phyloP scores from a whole-genome alignment of 75 land plant species.

The Selaginella tamariscina region DNA sequence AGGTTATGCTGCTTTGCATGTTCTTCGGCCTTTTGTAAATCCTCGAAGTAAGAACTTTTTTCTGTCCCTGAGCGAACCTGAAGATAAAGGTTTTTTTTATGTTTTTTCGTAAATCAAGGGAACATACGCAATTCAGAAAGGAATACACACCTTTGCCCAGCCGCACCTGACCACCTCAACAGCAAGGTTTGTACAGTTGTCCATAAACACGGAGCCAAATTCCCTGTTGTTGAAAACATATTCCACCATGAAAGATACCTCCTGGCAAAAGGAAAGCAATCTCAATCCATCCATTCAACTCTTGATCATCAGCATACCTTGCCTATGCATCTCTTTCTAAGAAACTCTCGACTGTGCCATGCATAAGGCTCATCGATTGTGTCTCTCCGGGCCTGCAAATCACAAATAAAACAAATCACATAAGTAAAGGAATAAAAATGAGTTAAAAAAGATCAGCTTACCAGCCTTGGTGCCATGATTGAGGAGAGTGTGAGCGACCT shows the following conservation, averaged over 20 bases:
- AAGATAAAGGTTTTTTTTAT: background rate
- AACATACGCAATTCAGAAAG: constrained; percentile 5
- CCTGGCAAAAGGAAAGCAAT: constrained; percentile 43
- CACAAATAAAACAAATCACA: background rate
- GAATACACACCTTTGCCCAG: constrained; percentile 84
- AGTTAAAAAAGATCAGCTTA: constrained; percentile 17
- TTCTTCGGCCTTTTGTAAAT: constrained; percentile 52
- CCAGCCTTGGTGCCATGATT: constrained; percentile 86
- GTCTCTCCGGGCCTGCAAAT: constrained; percentile 75
- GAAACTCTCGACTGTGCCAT: constrained; percentile 87
- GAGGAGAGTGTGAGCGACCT: constrained; percentile 75
- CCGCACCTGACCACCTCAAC: constrained; percentile 56
- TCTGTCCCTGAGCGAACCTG: constrained; percentile 21
- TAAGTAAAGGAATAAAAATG: background rate
- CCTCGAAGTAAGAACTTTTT: constrained; percentile 42
- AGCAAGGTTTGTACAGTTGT: constrained; percentile 61
- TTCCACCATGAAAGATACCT: constrained; percentile 75
- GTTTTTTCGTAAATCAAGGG: no score
- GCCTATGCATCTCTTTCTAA: constrained; percentile 89
- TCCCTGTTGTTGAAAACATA: constrained; percentile 68
- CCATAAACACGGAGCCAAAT: constrained; percentile 76
- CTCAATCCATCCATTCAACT: no score
- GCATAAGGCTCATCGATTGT: constrained; percentile 94
- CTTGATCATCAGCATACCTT: constrained; percentile 47
- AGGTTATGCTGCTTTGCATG: constrained; percentile 70